phyloP scores from a whole-genome alignment of 1,139 yeast species.

The Blastobotrys ciferrii region DNA sequence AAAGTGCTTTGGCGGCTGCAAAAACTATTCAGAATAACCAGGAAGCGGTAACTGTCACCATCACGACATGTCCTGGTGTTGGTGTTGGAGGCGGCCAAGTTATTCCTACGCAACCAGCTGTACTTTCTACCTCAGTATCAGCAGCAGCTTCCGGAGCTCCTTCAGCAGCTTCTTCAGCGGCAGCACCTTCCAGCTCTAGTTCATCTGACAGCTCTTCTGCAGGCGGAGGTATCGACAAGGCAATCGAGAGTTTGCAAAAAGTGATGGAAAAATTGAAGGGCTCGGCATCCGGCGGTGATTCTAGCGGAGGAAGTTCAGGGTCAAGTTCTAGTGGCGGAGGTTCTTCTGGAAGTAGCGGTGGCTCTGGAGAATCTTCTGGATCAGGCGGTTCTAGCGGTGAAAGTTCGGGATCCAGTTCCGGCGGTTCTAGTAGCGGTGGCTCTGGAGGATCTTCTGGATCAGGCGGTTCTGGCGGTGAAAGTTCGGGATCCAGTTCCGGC shows the following conservation, averaged over 20 bases:
- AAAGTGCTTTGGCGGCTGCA: neutral
- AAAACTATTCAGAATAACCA: neutral
- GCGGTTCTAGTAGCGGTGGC: neutral
- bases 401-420: neutral
- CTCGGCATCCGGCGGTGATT: neutral
- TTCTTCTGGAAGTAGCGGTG: neutral
- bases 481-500: neutral
- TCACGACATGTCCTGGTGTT: neutral
- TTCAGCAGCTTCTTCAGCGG: neutral
- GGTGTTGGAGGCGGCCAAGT: neutral
- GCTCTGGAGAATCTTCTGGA: neutral
- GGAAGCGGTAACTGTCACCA: neutral
- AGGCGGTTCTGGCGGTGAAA: neutral
- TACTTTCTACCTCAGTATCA: too few species aligned
- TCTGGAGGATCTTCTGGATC: neutral
- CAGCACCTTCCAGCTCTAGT: too few species aligned
- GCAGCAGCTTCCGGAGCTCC: too few species aligned
- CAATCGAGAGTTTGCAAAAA: neutral
- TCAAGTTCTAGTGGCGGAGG: neutral
- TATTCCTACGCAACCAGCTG: too few species aligned
- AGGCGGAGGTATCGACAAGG: neutral
- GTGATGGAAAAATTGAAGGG: neutral
- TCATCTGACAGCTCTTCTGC: neutral
- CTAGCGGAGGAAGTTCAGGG: neutral
- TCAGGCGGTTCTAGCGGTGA: neutral